A percentile compares a stretch with the other conserved stretches of the same genome.
Evolutionary conservation across 2,329 filamentous ascomycete genomes (phyloP).

Genomic region (Stachybotrys elegans): DNA sequence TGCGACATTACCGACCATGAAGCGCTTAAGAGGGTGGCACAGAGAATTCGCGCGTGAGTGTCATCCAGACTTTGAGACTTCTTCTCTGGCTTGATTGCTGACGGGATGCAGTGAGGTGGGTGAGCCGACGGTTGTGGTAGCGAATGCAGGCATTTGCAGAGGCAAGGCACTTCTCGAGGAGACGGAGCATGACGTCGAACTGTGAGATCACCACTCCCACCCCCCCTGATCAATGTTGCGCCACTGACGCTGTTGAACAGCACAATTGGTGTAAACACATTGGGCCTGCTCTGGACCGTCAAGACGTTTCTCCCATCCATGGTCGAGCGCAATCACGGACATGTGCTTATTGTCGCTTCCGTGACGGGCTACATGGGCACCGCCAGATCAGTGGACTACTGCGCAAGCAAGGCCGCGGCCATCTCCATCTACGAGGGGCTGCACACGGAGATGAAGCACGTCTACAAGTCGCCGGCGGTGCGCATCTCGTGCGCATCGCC

Average conservation of each 20-base stretch:
- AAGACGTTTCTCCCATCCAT: slow-evolving; percentile 54
- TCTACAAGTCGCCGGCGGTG: slow-evolving; percentile 50
- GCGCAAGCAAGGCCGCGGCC: slow-evolving; percentile 51
- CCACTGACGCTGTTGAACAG: too few relatives aligned
- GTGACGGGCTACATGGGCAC: slow-evolving; percentile 49
- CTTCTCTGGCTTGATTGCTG: background rate
- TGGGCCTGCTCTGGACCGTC: slow-evolving; percentile 51
- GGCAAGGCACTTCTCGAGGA: slow-evolving; percentile 46
- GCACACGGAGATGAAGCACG: slow-evolving; percentile 40
- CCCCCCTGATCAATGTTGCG: too few relatives aligned
- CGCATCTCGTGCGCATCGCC: slow-evolving; percentile 23
- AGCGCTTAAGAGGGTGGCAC: slow-evolving; percentile 35
- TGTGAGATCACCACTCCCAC: slow-evolving; percentile 9
- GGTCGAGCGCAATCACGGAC: slow-evolving; percentile 50
- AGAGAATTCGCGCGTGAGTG: slow-evolving; percentile 25
- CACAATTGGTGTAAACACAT: slow-evolving; percentile 54
- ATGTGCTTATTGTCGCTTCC: slow-evolving; percentile 52
- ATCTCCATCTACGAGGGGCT: slow-evolving; percentile 56
- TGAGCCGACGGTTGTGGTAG: slow-evolving; percentile 46
- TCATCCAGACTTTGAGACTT: background rate
- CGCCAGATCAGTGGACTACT: slow-evolving; percentile 55
- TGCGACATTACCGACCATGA: slow-evolving; percentile 48
- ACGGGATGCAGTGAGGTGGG: slow-evolving; percentile 34
- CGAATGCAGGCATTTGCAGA: slow-evolving; percentile 50
- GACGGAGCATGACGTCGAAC: slow-evolving; percentile 36